Base-by-base conservation (phyloP, 2,329 filamentous ascomycete genomes). In the Pseudogymnoascus sp. region DNA sequence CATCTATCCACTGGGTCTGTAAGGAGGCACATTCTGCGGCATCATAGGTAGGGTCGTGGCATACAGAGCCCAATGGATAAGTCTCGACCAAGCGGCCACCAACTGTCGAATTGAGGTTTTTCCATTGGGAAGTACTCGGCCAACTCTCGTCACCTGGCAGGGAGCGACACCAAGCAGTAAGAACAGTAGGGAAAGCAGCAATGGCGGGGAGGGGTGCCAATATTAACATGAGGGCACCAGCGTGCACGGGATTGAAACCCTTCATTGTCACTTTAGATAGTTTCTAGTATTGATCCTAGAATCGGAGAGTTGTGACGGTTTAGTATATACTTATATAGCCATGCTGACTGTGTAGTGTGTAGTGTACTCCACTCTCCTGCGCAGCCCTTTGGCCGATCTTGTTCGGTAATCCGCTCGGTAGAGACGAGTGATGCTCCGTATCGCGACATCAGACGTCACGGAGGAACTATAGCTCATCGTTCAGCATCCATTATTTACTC, bases 1-100 rank as follows among this genome's bases (percentile, higher is more conserved):
- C 59, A 10, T 59, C 15, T 6, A 44, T 31, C 65, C 65, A 67
- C 15, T 46, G 53, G 6, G 17, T 31, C 19, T 68, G 65, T 11
- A 68, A 38, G 7, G 60, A 60, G 6, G 65, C 66, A 50, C 69
- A 71, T 26, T 64, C 59, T 9, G 65, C 29, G 6, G 64, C 69
- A 63, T 69, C 62, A 63, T 67, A 70, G 3, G 17, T 62, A 4
- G 65, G 65, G 29, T 70, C 68, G 23, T 70, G 70, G 46, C 69
- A 71, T n/a, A 65, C 61, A 4, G 61, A 33, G 13, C 64, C 68
- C 29, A 68, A 42, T 13, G 66, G 66, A 9, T 56, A 31, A 33
- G 67, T 63, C 11, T 60, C 62, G 33, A 68, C 61, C 23, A 68
- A 60, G 19, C 62, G 60, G 13, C 67, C 67, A 33, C 61, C 64